Evolutionary conservation across 1,284 basidiomycete species (phyloP).

Genomic region (Cerioporus squamosus): DNA sequence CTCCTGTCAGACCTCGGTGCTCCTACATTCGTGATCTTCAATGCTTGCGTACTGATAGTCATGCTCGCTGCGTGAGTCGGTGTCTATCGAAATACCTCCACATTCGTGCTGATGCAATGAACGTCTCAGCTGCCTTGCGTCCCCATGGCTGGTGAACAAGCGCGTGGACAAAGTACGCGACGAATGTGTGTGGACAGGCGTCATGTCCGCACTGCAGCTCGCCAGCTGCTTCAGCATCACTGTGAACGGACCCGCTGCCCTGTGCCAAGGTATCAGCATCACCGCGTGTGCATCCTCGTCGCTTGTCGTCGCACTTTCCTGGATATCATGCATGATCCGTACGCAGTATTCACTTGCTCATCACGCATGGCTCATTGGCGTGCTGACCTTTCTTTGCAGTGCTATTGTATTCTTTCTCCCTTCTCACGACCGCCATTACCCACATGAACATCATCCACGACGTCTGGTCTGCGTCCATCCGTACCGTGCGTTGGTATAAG

Average conservation of each 20-base stretch:
- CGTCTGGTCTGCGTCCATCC: slow-evolving; percentile 57
- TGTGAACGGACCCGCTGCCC: slow-evolving; percentile 41
- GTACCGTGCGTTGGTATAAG: slow-evolving; percentile 61
- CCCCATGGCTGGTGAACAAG: slow-evolving; percentile 10
- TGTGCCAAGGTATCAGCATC: slow-evolving; percentile 22
- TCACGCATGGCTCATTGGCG: background rate
- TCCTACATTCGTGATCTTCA: slow-evolving; percentile 56
- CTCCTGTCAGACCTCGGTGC: slow-evolving; percentile 34
- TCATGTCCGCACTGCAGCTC: slow-evolving; percentile 54
- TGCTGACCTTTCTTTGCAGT: slow-evolving; percentile 38
- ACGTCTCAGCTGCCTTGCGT: background rate
- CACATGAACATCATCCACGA: slow-evolving; percentile 46
- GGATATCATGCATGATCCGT: slow-evolving; percentile 59
- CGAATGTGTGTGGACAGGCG: slow-evolving; percentile 58
- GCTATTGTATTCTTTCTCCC: slow-evolving; percentile 55
- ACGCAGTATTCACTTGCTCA: slow-evolving; percentile 29
- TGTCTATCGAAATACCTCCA: background rate
- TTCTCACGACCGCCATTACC: slow-evolving; percentile 48
- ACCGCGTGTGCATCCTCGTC: slow-evolving; percentile 57
- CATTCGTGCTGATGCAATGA: background rate
- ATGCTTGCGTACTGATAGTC: slow-evolving; percentile 49
- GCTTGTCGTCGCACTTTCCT: slow-evolving; percentile 55
- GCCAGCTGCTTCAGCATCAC: slow-evolving; percentile 53
- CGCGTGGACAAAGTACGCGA: slow-evolving; percentile 44
- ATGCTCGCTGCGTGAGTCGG: slow-evolving; percentile 50